phyloP scores from a whole-genome alignment of 176 grass and related monocot genomes.

The Secale cereale region DNA sequence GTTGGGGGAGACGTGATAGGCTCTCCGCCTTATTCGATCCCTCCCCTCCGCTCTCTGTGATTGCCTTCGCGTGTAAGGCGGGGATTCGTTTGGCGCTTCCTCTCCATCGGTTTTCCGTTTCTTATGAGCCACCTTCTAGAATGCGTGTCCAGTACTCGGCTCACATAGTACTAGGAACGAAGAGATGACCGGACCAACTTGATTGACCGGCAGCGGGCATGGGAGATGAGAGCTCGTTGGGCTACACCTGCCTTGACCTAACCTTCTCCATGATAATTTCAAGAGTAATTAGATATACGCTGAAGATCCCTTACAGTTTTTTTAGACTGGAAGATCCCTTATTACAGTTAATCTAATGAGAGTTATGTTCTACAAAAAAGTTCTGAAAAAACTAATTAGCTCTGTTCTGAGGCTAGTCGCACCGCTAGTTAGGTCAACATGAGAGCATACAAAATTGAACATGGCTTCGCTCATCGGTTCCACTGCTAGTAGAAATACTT shows the following conservation, averaged over 20 bases:
- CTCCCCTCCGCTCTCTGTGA: too few species aligned
- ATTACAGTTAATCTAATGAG: too few species aligned
- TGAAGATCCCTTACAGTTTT: too few species aligned
- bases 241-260: not conserved
- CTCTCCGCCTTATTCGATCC: not conserved
- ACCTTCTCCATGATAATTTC: not conserved
- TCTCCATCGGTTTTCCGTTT: not conserved
- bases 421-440: not conserved
- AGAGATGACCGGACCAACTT: not conserved
- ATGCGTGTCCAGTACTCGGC: not conserved
- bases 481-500: not conserved
- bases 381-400: too few species aligned
- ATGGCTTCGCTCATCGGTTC: not conserved
- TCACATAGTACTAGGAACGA: not conserved
- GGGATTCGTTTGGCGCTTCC: not conserved
- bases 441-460: not conserved
- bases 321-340: too few species aligned
- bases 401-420: not conserved
- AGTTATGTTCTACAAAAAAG: too few species aligned
- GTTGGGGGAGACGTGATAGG: constrained; percentile 11
- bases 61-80: not conserved
- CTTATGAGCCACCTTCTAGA: not conserved
- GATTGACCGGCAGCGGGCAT: not conserved
- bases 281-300: not conserved
- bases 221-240: not conserved